Evolutionary conservation across 768 basidiomycete species (phyloP), one percentile per base, ranked within the genome.

Genomic region (Artomyces pyxidatus): DNA sequence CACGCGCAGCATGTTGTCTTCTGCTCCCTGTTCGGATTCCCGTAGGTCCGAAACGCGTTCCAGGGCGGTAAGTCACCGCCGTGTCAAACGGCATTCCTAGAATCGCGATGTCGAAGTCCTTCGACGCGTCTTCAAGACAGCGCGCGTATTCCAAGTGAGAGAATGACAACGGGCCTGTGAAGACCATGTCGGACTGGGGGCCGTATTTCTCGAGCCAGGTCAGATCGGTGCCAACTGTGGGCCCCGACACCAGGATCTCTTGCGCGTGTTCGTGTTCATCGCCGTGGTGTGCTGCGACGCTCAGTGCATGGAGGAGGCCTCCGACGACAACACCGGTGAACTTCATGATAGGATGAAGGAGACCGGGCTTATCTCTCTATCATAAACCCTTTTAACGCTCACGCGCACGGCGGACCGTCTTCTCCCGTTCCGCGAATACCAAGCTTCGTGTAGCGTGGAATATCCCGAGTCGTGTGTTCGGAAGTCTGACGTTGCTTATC

Each of bases 11-110:
- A 52, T 76, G 65, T 57, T 87, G 84, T 8, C 83, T 72, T 41
- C 85, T 71, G 59, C 83, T 85, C 3, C 88, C 88, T 4, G 83
- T 83, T 37, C 92, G 80, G 55, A 94, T 88, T 8, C 82, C 91
- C 60, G 78, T 80, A 1, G 90, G 90, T 7, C 91, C 91, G 67
- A 94, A 94, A 8, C 91, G 78, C 11, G 90, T 90, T 4, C 89
- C 90, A 1, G 71, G 67, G 4, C 73, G 66, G 58, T 70, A 75
- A 1, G 70, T 61, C 26, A 66, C 73, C 56, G 69, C 74, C 0
- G 85, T 89, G 57, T 89, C 85, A 57, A 88, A 88, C 0, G 86
- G 86, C 70, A 87, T 78, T 7, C 87, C 90, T 5, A 94, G 65
- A 30, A 94, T 62, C 1, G 86, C 89, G 46, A 94, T 80, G 63